Evolutionary conservation across 2,329 filamentous ascomycete species (phyloP), one percentile per base, ranked within the genome.

Genomic region (Phymatotrichopsis omnivora): DNA sequence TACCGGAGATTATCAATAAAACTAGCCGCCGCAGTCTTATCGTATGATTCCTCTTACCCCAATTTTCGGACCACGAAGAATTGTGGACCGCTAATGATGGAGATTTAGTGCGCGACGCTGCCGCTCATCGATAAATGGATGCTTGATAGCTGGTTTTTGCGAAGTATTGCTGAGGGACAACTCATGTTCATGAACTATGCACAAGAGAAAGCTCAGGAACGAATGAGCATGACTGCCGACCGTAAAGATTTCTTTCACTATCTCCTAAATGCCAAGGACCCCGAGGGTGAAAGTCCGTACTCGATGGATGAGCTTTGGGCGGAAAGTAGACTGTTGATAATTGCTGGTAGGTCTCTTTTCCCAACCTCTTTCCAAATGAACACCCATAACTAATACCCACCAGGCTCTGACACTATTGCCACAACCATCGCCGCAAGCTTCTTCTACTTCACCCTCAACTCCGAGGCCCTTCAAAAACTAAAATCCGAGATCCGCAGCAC

Each of bases 201-300:
- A n/a, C n/a, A n/a, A 23, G 4, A 39, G 19, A 14, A 17, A n/a
- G n/a, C n/a, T n/a, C n/a, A n/a, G 11, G 75, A 82, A 57, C 72
- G 80, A 19, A 81, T 78, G 37, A 75, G 76, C 50, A 65, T 80
- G 20, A 78, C 78, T 22, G 75, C 76, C 53, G 75, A 74, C 53
- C 78, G 80, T 25, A 76, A 78, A 45, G 81, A 85, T 60, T 84
- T 85, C 66, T 84, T 85, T 65, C 78, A 82, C 63, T 78, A 84
- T 61, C 70, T 85, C 8, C 71, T 85, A 48, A 78, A 78, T 58
- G 80, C 80, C 6, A 73, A 74, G 29, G 80, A 85, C 54, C 78
- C 79, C 10, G 78, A 83, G 59, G 82, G 79, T 0, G 79, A 79
- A 41, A 69, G 73, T 46, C 76, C 76, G 1, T 79, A 83, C 58